phyloP scores from a whole-genome alignment of 192 early-diverging fungal species.

The Entomortierella chlamydospora region DNA sequence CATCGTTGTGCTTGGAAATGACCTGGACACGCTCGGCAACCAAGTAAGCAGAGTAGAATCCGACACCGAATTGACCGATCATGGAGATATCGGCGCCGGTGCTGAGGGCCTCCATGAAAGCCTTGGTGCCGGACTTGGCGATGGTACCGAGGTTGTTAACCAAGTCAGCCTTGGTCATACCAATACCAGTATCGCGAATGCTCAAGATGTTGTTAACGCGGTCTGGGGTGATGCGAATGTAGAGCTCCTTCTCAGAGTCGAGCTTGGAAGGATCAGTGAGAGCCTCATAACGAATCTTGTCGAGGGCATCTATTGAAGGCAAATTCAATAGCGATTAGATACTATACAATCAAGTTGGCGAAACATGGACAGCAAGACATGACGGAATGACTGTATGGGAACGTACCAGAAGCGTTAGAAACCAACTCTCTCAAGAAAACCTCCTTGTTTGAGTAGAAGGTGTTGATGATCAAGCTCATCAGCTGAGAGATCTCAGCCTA shows the following conservation, averaged over 20 bases:
- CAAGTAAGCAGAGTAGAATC: conserved; percentile 99
- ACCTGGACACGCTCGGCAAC: conserved; percentile 97
- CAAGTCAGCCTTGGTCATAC: conserved; percentile 96
- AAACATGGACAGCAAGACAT: too few relatives aligned
- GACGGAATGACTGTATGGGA: too few relatives aligned
- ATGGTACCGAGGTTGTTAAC: conserved; percentile 99
- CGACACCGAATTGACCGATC: conserved; percentile 99
- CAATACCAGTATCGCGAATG: conserved; percentile 92
- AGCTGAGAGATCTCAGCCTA: conserved; percentile 99
- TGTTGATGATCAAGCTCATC: conserved; percentile 99
- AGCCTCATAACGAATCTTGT: conserved; percentile 99
- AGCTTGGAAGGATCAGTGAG: conserved; percentile 94
- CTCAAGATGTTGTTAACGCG: conserved; percentile 85
- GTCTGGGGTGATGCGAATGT: conserved; percentile 93
- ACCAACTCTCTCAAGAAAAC: conserved; percentile 99
- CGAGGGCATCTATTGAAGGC: conserved; percentile 78
- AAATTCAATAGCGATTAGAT: neutral
- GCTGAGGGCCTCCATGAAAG: conserved; percentile 98
- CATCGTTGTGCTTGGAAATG: conserved; percentile 97
- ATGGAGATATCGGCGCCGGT: conserved; percentile 98
- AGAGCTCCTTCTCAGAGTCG: conserved; percentile 93
- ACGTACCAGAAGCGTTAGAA: conserved; percentile 76
- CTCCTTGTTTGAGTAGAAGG: conserved; percentile 98
- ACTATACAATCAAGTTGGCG: too few relatives aligned
- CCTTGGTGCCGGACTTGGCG: conserved; percentile 99